Percentiles rank a stretch among this genome's conserved stretches.
These are phyloP conservation scores for Lichtheimia ramosa DNA, from an alignment of 371 early-diverging fungal species.

Conservation along the genomic window DNA sequence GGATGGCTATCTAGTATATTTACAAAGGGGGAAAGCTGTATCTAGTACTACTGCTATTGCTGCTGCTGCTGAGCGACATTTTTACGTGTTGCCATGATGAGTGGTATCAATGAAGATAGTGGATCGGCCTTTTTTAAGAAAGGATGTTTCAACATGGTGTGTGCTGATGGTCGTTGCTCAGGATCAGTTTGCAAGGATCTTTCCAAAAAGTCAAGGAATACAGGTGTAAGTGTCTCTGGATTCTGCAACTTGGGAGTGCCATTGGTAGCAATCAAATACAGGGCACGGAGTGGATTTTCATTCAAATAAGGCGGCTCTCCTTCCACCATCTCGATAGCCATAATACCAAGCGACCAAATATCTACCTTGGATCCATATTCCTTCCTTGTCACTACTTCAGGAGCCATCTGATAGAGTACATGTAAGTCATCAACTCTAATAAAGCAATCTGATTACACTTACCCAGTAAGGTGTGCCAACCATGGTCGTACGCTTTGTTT, in stretches of 20 bases:
- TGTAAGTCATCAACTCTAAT: too few species aligned
- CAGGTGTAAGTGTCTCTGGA: slow-evolving; percentile 74
- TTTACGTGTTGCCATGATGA: slow-evolving; percentile 87
- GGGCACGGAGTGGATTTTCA: slow-evolving; percentile 83
- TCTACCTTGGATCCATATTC: slow-evolving; percentile 90
- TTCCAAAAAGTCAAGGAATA: slow-evolving; percentile 83
- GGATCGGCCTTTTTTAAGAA: slow-evolving; percentile 88
- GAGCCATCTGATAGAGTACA: slow-evolving; percentile 77
- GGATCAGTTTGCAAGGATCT: slow-evolving; percentile 81
- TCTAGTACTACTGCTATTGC: too few species aligned
- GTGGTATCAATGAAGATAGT: slow-evolving; percentile 76
- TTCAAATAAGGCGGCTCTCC: slow-evolving; percentile 97
- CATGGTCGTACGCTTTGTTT: slow-evolving; percentile 86
- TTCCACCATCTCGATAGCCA: slow-evolving; percentile 93
- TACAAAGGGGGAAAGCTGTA: too few species aligned
- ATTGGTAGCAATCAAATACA: slow-evolving; percentile 93
- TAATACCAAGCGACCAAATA: slow-evolving; percentile 98
- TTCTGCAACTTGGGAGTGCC: slow-evolving; percentile 92
- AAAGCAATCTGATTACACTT: too few species aligned
- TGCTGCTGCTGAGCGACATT: background rate
- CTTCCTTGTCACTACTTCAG: slow-evolving; percentile 93
- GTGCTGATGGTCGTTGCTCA: slow-evolving; percentile 78
- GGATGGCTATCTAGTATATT: too few species aligned
- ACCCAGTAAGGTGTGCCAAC: slow-evolving; percentile 93
- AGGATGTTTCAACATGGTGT: slow-evolving; percentile 80